Percentiles rank a stretch among this genome's conserved stretches.
Conservation (phyloP, 495 filamentous ascomycete genomes). For the Neurospora sp. region DNA sequence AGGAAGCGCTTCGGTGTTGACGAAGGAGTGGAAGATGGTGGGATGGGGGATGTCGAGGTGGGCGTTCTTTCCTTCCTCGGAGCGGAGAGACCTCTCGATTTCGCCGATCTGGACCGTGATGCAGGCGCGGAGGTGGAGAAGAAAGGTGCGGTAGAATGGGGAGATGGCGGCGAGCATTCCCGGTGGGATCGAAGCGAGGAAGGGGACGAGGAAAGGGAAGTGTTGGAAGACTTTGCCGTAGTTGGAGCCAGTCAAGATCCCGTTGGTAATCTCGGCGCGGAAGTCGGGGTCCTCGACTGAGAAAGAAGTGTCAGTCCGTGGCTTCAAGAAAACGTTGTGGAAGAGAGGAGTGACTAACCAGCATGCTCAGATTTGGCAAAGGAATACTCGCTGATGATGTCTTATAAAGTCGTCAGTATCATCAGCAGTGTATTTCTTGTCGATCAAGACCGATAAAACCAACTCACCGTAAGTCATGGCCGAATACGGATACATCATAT, state of each 20-base stretch:
- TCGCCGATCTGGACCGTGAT: constrained; percentile 4
- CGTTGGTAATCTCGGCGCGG: neutral
- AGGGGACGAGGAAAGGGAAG: neutral
- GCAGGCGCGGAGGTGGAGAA: neutral
- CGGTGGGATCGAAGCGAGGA: neutral
- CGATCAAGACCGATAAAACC: neutral
- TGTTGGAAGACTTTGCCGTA: neutral
- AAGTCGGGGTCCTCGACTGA: neutral
- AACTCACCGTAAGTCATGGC: neutral
- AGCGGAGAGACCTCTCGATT: neutral
- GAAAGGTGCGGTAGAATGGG: neutral
- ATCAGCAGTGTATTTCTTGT: neutral
- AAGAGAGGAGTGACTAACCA: neutral
- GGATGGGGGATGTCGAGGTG: constrained; percentile 4
- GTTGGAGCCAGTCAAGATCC: neutral
- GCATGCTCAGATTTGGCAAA: neutral
- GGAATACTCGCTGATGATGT: neutral
- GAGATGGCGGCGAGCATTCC: neutral
- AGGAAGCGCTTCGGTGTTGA: constrained; percentile 15
- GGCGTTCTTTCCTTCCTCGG: neutral
- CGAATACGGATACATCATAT: neutral
- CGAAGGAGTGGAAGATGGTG: constrained; percentile 24
- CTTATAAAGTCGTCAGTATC: neutral
- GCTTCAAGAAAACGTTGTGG: neutral
- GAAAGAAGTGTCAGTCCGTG: neutral